Evolutionary conservation across 345 rosid species (phyloP).

Genomic region (Rhizophora apiculata): DNA sequence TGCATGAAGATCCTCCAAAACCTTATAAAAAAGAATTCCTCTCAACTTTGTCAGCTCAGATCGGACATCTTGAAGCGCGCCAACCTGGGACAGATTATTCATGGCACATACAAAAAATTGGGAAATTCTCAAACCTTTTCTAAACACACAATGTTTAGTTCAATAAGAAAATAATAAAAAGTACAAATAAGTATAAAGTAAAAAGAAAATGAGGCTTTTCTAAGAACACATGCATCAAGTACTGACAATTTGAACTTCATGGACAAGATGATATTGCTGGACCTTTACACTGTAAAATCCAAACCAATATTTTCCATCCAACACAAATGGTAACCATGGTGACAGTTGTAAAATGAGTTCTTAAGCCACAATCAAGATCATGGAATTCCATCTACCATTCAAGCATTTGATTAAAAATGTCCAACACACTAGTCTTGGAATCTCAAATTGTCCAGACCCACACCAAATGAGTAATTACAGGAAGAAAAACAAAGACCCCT

Average conservation of each 20-base stretch:
- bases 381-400: too few species aligned
- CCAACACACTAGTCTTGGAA: background rate
- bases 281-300: background rate
- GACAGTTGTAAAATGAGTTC: too few species aligned
- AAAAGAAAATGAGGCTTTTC: background rate
- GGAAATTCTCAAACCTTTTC: background rate
- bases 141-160: background rate
- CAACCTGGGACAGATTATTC: conserved; percentile 55
- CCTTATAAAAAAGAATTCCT: conserved; percentile 75
- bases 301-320: background rate
- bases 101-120: conserved; percentile 6
- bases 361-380: too few species aligned
- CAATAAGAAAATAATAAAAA: background rate
- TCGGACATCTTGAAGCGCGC: conserved; percentile 98
- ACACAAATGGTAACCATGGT: too few species aligned
- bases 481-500: background rate
- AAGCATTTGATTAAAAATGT: background rate
- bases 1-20: conserved; percentile 92
- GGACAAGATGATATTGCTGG: background rate
- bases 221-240: background rate
- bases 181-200: background rate
- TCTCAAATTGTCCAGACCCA: background rate
- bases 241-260: conserved; percentile 6
- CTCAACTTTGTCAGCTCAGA: conserved; percentile 89
- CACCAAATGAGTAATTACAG: background rate